Evolutionary conservation across 2,329 filamentous ascomycete genomes (phyloP).

Genomic region (Fusarium incarnatum): DNA sequence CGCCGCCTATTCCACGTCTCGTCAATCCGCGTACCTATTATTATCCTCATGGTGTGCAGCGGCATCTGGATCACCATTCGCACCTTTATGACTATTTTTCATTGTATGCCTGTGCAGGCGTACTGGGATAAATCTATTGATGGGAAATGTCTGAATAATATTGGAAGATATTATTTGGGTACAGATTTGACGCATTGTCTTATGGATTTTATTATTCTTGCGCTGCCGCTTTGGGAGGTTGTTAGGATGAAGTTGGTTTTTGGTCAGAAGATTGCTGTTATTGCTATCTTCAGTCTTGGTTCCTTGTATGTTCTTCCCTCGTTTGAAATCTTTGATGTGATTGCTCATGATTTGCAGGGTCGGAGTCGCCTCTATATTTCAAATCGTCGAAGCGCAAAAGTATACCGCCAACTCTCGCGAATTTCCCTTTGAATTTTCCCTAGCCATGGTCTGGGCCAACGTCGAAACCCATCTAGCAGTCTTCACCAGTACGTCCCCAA

Average conservation of each 20-base stretch:
- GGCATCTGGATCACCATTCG: slow-evolving; percentile 47
- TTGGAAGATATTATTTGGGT: slow-evolving; percentile 19
- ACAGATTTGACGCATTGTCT: slow-evolving; percentile 34
- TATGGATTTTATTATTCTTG: slow-evolving; percentile 33
- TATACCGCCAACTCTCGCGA: slow-evolving; percentile 27
- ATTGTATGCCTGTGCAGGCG: slow-evolving; percentile 32
- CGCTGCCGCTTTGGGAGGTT: slow-evolving; percentile 22
- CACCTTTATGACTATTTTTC: slow-evolving; percentile 34
- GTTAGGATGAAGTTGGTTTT: slow-evolving; percentile 19
- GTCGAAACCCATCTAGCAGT: slow-evolving; percentile 31
- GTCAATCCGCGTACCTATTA: slow-evolving; percentile 45
- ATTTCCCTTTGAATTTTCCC: slow-evolving; percentile 28
- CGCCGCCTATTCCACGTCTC: slow-evolving; percentile 46
- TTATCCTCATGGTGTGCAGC: slow-evolving; percentile 39
- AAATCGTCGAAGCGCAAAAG: slow-evolving; percentile 21
- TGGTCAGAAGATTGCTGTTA: slow-evolving; percentile 32
- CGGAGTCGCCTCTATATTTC: slow-evolving; percentile 31
- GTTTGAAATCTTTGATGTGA: no score
- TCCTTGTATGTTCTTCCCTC: slow-evolving; percentile 11
- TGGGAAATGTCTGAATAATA: slow-evolving; percentile 14
- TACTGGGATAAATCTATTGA: slow-evolving; percentile 34
- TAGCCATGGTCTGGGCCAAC: slow-evolving; percentile 35
- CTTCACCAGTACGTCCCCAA: slow-evolving; percentile 18
- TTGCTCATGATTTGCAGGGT: slow-evolving; percentile 16
- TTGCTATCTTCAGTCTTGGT: slow-evolving; percentile 28